Percentiles rank a stretch among this genome's conserved stretches.
These are phyloP conservation scores for Amphirosellinia nigrospora DNA, from an alignment of 495 filamentous ascomycete species.

Conservation along the genomic window DNA sequence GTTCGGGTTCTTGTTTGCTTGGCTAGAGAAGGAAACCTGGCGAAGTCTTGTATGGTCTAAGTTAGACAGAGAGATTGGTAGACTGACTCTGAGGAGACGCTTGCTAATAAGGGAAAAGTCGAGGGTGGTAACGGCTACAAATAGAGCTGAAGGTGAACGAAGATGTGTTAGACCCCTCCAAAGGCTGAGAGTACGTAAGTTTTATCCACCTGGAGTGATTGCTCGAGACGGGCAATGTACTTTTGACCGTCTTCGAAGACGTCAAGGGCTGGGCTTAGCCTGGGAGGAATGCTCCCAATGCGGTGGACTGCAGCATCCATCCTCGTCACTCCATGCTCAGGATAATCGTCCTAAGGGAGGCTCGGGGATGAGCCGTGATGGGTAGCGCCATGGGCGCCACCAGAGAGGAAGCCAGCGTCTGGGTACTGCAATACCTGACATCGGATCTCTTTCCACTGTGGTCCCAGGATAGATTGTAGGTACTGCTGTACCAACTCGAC, in stretches of 20 bases:
- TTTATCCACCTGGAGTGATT: slow-evolving; percentile 8
- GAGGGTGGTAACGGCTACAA: slow-evolving; percentile 17
- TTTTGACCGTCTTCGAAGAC: slow-evolving; percentile 22
- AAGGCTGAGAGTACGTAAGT: slow-evolving; percentile 23
- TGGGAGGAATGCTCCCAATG: slow-evolving; percentile 21
- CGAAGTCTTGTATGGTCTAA: slow-evolving; percentile 13
- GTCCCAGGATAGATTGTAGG: slow-evolving; percentile 23
- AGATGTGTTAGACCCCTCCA: slow-evolving; percentile 3
- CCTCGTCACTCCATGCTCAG: slow-evolving; percentile 23
- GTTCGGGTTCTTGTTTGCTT: slow-evolving; percentile 9
- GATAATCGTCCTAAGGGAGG: slow-evolving; percentile 17
- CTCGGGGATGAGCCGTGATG: slow-evolving; percentile 23
- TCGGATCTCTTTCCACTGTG: slow-evolving; percentile 19
- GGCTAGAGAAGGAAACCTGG: background rate
- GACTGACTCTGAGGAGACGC: background rate
- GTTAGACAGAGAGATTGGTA: background rate
- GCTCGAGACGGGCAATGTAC: slow-evolving; percentile 22
- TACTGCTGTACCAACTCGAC: slow-evolving; percentile 20
- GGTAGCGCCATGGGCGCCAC: slow-evolving; percentile 24
- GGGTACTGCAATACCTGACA: slow-evolving; percentile 16
- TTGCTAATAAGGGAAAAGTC: slow-evolving; percentile 17
- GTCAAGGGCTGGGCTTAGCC: slow-evolving; percentile 28
- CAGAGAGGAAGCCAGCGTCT: slow-evolving; percentile 16
- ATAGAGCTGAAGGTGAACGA: slow-evolving; percentile 22
- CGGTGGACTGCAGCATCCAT: slow-evolving; percentile 17